Percentiles rank a stretch among this genome's conserved stretches.
Conservation (phyloP, 225 moss, liverwort and hornwort genomes). For the Asterella californica region DNA sequence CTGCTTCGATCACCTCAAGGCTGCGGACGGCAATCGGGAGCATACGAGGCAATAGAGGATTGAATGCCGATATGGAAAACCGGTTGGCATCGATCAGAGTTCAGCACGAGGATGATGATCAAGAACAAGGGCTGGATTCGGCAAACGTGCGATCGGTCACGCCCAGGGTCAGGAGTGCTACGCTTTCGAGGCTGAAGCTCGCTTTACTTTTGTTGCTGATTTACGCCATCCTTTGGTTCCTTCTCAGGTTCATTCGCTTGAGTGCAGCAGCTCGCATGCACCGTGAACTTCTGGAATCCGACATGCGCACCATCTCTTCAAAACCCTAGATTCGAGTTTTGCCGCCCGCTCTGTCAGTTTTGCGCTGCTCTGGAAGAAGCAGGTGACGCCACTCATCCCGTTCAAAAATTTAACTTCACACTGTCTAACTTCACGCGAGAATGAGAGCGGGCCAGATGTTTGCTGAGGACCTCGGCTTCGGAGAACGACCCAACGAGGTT, state of each 20-base stretch:
- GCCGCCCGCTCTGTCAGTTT: background rate
- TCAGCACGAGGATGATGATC: background rate
- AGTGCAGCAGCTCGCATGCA: constrained; percentile 8
- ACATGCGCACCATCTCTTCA: background rate
- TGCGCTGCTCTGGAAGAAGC: background rate
- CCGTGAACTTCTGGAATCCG: constrained; percentile 5
- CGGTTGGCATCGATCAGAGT: constrained; percentile 4
- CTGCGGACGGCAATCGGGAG: constrained; percentile 17
- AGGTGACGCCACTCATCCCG: background rate
- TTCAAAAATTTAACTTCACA: background rate
- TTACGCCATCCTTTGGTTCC: constrained; percentile 12
- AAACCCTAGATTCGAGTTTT: background rate
- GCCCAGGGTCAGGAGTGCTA: background rate
- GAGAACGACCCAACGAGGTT: background rate
- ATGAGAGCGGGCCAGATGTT: background rate
- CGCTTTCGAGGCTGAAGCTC: constrained; percentile 9
- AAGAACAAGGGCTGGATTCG: background rate
- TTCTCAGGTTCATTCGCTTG: constrained; percentile 18
- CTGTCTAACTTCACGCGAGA: background rate
- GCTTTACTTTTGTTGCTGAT: constrained; percentile 11
- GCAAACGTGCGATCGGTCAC: background rate
- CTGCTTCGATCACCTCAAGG: constrained; percentile 9
- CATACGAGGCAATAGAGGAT: constrained; percentile 1
- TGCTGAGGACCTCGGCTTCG: background rate
- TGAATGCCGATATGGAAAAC: constrained; percentile 6